Evolutionary conservation across 2,329 filamentous ascomycete species (phyloP), one percentile per base, ranked within the genome.

Genomic region (Talaromyces sp.): DNA sequence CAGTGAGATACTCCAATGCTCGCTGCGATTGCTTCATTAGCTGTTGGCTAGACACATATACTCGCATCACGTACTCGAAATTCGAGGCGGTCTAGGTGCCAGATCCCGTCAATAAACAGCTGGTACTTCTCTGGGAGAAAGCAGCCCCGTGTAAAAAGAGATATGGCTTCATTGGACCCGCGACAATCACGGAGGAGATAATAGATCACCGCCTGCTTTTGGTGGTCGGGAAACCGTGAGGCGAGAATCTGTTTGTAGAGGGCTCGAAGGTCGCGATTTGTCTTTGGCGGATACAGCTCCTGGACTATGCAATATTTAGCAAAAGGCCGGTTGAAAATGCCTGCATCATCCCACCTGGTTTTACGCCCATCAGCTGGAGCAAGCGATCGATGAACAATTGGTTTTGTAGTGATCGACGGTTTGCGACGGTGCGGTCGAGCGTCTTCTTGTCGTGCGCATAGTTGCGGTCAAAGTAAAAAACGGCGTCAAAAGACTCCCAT

Each of bases 121-220:
- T 88, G 86, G 73, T 93, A 96, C 66, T 88, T 91, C 60, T 83
- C 81, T 1, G 92, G 90, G 57, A 96, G 81, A 65, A 88, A 86
- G 5, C 86, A 86, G 27, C 78, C 77, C 49, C 77, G 75, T 17
- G 87, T 85, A 67, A 93, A 92, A 39, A 83, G 80, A 6, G 82
- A 75, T 3, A 81, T 80, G 22, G 81, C 80, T 57, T 83, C 80
- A 30, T 78, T 71, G 13, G 77, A 75, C 44, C 79, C 75, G 68
- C 88, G 85, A 70, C 89, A 85, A 72, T 96, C 91, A 69, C 91
- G 88, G 3, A 96, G 82, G 44, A 96, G 80, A 73, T 96, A 96
- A 80, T 91, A 96, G 65, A 96, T 81, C 55, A 95, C 83, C 19
- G 91, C 91, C 66, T 92, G 86, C 73, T 93, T 93, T 77, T 93